phyloP scores from a whole-genome alignment of 2,329 filamentous ascomycete genomes.

The Plectosphaerella plurivora region DNA sequence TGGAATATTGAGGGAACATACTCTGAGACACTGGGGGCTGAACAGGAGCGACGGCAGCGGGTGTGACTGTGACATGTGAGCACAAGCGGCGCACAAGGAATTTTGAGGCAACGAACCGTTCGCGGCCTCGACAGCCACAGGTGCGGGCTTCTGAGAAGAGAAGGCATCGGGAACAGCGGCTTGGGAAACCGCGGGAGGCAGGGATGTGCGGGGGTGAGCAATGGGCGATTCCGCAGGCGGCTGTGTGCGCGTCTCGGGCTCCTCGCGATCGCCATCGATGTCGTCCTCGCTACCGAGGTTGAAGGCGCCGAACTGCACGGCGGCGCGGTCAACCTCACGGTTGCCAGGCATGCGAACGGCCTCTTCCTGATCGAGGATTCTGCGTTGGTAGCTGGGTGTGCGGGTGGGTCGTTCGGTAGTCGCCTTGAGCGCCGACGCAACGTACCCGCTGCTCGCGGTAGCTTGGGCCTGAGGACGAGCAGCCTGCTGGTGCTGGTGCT shows the following conservation, averaged over 20 bases:
- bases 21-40: conserved; percentile 30
- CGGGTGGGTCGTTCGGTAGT: conserved; percentile 60
- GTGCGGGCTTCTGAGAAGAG: conserved; percentile 48
- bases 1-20: conserved; percentile 22
- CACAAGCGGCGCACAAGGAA: neutral
- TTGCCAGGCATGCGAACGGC: conserved; percentile 98
- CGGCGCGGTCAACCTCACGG: conserved; percentile 86
- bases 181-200: conserved; percentile 67
- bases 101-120: neutral
- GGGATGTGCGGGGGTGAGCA: conserved; percentile 75
- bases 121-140: conserved; percentile 23
- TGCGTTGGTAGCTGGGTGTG: conserved; percentile 76
- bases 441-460: conserved; percentile 57
- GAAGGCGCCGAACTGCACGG: conserved; percentile 95
- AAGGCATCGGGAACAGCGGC: conserved; percentile 52
- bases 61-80: conserved; percentile 9
- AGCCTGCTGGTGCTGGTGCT: conserved; percentile 60
- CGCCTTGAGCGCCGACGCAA: conserved; percentile 77
- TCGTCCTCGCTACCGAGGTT: conserved; percentile 82
- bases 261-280: conserved; percentile 90
- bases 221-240: conserved; percentile 91
- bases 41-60: conserved; percentile 21
- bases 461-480: conserved; percentile 32
- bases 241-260: conserved; percentile 89
- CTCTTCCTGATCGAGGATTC: conserved; percentile 91